Evolutionary conservation across 306 rosid genomes (phyloP), one percentile per base, ranked within the genome.

Genomic region (Clitoria ternatea): DNA sequence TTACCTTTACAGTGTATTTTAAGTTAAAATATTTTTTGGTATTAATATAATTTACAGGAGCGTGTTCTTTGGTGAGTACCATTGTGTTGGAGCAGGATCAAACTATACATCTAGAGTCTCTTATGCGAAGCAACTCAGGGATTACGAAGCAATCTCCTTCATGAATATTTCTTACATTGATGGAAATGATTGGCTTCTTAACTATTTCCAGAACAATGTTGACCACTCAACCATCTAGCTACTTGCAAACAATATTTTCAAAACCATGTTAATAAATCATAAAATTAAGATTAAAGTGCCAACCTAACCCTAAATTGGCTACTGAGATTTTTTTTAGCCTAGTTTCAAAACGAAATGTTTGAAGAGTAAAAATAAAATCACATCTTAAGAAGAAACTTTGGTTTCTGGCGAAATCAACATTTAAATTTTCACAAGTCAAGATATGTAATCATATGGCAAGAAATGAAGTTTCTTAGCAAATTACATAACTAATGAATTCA

Each of bases 1-100:
- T n/a, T n/a, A n/a, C n/a, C n/a, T n/a, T n/a, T n/a, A n/a, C n/a
- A n/a, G n/a, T n/a, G n/a, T n/a, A n/a, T n/a, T n/a, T n/a, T n/a
- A n/a, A n/a, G n/a, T n/a, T n/a, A n/a, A n/a, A n/a, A 7, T 32
- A 3, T 1, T 32, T 47, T 56, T 12, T 75, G 42, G 48, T 65
- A 68, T 27, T 50, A 45, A 63, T 5, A 29, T 2, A 45, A 63
- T 5, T 2, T 2, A 60, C 77, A 92, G 96, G 84, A 84, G 63
- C n/a, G 86, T 90, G 8, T 83, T 85, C 40, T 90, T 88, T 73
- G 90, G 92, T 32, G 96, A 92, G 72, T 88, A 88, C 37, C 59
- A 17, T 37, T 86, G 96, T 76, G 11, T 17, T 5, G 96, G 96
- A 73, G 39, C 53, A 0, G 92, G 98, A 49, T 76, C 92, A 47